Evolutionary conservation across 352 stramenopile species (phyloP), one percentile per base, ranked within the genome.

Genomic region (Globisporangium perplexum): DNA sequence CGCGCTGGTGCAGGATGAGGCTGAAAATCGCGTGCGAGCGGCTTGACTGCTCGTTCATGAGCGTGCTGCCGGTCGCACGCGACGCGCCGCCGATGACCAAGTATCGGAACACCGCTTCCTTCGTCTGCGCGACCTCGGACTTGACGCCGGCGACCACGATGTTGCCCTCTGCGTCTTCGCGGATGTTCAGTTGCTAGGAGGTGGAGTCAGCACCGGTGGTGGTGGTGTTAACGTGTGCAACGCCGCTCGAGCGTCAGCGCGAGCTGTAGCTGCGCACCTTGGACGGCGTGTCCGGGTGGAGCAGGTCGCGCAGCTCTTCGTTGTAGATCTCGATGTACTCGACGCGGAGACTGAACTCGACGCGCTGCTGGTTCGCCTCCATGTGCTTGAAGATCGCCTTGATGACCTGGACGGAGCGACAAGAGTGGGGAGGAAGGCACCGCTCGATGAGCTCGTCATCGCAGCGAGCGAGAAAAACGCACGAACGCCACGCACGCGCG

Each of bases 291-390:
- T 93, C 81, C 0, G 78, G 74, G 33, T 90, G 88, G 7, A 99
- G 76, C 30, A 99, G 71, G 63, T 99, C 96, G 4, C 90, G 81
- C 11, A 99, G 77, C 53, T 98, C 90, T 83, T 99, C 97, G 55
- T 98, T 99, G 77, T 99, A 99, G 54, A 99, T 97, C 82, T 99
- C 97, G 45, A 99, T 78, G 65, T 97, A 99, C 24, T 96, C 96
- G 36, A 98, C 87, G 17, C 88, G 76, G 15, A 99, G 67, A n/a
- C 78, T 80, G 55, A 94, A 94, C 50, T 97, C 85, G 24, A 76
- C 63, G 10, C 36, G 55, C 30, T 72, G 30, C 36, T 79, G 66
- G 41, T 63, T 61, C 15, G 69, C 57, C 8, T 83, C 58, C 28
- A 93, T 73, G 52, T 78, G 71, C 28, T 73, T 63, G 54, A 94